These are phyloP conservation scores for Pyrenophora tritici-repentis DNA, from an alignment of 2,329 filamentous ascomycete genomes.

Conservation along the genomic window DNA sequence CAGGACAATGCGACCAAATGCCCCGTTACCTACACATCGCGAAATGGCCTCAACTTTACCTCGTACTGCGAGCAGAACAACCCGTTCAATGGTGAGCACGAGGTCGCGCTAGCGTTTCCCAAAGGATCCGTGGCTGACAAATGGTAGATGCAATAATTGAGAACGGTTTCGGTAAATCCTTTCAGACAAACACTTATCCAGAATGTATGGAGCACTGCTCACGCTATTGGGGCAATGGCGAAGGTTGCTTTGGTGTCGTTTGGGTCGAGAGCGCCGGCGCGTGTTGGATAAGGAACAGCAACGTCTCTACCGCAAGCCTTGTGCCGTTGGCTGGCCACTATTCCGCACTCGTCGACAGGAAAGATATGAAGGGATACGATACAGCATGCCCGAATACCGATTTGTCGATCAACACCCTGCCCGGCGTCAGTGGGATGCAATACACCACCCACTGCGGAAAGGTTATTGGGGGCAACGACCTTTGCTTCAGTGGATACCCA, in stretches of 20 bases:
- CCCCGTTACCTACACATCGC: constrained; percentile 27
- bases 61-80: constrained; percentile 38
- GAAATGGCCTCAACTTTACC: constrained; percentile 40
- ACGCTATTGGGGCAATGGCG: constrained; percentile 34
- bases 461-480: constrained; percentile 25
- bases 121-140: constrained; percentile 6
- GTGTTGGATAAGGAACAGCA: constrained; percentile 40
- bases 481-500: constrained; percentile 28
- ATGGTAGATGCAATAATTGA: constrained; percentile 22
- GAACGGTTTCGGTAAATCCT: constrained; percentile 5
- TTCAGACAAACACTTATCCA: constrained; percentile 22
- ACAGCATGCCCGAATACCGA: constrained; percentile 32
- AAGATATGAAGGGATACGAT: constrained; percentile 24
- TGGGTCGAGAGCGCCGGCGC: constrained; percentile 23
- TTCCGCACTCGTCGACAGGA: constrained; percentile 28
- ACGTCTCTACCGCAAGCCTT: constrained; percentile 18
- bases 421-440: constrained; percentile 25
- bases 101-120: not conserved
- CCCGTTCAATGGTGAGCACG: constrained; percentile 30
- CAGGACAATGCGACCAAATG: constrained; percentile 21
- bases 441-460: constrained; percentile 40
- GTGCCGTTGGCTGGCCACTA: constrained; percentile 18
- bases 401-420: constrained; percentile 25
- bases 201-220: constrained; percentile 43
- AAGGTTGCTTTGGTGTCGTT: constrained; percentile 40